Percentiles rank a stretch among this genome's conserved stretches.
Evolutionary conservation across 805 yeast genomes (phyloP).

Genomic region (Phaffomyces thermotolerans): DNA sequence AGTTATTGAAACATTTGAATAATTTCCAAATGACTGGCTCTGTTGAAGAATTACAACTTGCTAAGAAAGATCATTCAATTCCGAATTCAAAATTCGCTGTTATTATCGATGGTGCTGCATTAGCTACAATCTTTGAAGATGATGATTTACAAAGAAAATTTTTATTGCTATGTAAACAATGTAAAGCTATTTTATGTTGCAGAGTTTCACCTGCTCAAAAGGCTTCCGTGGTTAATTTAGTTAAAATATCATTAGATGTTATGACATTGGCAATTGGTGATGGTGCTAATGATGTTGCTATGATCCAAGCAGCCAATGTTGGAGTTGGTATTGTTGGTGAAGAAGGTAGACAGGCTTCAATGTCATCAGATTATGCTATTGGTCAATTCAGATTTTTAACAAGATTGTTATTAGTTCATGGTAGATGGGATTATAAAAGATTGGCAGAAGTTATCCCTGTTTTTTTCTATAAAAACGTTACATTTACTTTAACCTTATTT

Average conservation of each 20-base stretch:
- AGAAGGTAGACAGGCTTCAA: slow-evolving; percentile 83
- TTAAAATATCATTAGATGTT: slow-evolving; percentile 62
- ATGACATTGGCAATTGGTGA: slow-evolving; percentile 83
- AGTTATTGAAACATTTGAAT: slow-evolving; percentile 38
- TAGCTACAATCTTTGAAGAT: slow-evolving; percentile 41
- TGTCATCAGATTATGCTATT: slow-evolving; percentile 81
- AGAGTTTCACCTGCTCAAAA: slow-evolving; percentile 82
- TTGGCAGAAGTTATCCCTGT: slow-evolving; percentile 77
- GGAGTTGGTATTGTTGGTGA: slow-evolving; percentile 74
- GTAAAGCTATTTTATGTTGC: slow-evolving; percentile 73
- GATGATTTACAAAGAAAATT: slow-evolving; percentile 46
- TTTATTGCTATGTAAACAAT: slow-evolving; percentile 65
- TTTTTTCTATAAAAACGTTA: slow-evolving; percentile 73
- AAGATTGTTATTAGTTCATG: slow-evolving; percentile 64
- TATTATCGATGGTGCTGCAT: slow-evolving; percentile 72
- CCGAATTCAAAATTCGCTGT: slow-evolving; percentile 63
- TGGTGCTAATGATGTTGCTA: slow-evolving; percentile 84
- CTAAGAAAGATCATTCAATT: slow-evolving; percentile 54
- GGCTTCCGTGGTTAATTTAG: slow-evolving; percentile 68
- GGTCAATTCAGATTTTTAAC: slow-evolving; percentile 74
- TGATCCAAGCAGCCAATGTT: slow-evolving; percentile 83
- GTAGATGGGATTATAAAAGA: slow-evolving; percentile 81
- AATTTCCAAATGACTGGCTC: slow-evolving; percentile 54
- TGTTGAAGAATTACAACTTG: slow-evolving; percentile 44
- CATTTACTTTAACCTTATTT: slow-evolving; percentile 64